Evolutionary conservation across 257 asterid species (phyloP), one percentile per base, ranked within the genome.

Genomic region (Solanum clarkiae): DNA sequence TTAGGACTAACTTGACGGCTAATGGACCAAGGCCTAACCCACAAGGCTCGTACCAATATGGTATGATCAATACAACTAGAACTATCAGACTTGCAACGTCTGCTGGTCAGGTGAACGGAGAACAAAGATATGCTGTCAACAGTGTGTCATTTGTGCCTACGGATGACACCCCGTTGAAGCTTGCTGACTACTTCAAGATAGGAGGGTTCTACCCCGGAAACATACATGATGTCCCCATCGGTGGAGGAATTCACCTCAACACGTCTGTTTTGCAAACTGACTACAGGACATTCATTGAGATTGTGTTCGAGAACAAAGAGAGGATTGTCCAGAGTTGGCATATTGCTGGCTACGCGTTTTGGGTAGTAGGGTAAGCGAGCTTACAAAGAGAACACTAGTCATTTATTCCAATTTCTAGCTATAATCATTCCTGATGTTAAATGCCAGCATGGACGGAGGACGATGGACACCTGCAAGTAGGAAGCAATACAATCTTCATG

Each of bases 291-390:
- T 95, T 86, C 87, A 75, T 95, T 15, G 99, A 95, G 84, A 93
- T 95, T 56, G 92, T 95, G 10, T 93, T 94, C 29, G 92, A 94
- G 84, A 95, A 95, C 59, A 13, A 79, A 0, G 99, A 95, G 87
- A 87, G 91, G 62, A 93, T 95, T n/a, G 56, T 93, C 10, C 98
- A 93, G 85, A 95, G 98, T 85, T 95, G 93, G 89, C 99, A 95
- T 87, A 91, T 93, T 20, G 87, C 86, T 57, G 99, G 99, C 86
- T 95, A 95, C 84, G 86, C 94, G 20, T 95, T 95, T 86, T 95
- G 88, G 56, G 98, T 94, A n/a, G 99, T 95, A 80, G 99, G 99
- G 99, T 95, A 88, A 90, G 99, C 94, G 87, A 90, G 95, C 59
- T 72, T 22, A 32, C 12, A 16, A 62, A 62, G 3, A 62, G 12